These are phyloP conservation scores for Diaporthe velutina DNA, from an alignment of 2,329 filamentous ascomycete genomes.

Conservation along the genomic window DNA sequence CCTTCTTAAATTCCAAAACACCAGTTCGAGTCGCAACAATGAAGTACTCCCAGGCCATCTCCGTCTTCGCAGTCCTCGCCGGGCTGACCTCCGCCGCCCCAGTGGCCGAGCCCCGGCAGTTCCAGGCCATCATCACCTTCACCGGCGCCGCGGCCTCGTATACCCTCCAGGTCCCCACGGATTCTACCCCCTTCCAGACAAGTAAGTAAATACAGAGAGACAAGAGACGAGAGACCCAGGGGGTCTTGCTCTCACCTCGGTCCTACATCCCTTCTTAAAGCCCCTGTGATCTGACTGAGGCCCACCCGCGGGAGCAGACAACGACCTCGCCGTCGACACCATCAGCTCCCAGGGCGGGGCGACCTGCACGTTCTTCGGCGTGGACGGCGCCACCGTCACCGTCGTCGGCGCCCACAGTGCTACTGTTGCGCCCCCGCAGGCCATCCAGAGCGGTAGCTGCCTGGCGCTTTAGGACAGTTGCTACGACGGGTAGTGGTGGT, in stretches of 20 bases:
- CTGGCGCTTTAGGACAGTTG: slow-evolving; percentile 3
- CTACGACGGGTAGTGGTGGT: too few relatives aligned
- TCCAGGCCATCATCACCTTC: slow-evolving; percentile 32
- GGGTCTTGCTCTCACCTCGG: background rate
- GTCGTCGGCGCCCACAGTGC: slow-evolving; percentile 11
- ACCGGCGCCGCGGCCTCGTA: slow-evolving; percentile 27
- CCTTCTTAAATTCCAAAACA: too few relatives aligned
- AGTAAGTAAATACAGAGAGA: background rate
- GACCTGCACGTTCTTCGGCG: slow-evolving; percentile 1
- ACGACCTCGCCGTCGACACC: slow-evolving; percentile 21
- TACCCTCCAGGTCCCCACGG: slow-evolving; percentile 16
- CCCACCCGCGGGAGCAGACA: slow-evolving; percentile 2
- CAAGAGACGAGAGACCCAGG: too few relatives aligned
- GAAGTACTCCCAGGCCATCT: slow-evolving; percentile 24
- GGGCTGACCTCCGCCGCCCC: slow-evolving; percentile 24
- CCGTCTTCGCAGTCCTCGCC: slow-evolving; percentile 24
- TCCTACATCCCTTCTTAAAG: background rate
- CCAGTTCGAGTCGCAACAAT: background rate
- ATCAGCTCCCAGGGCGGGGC: slow-evolving; percentile 25
- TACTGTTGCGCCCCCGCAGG: slow-evolving; percentile 22
- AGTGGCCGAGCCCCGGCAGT: slow-evolving; percentile 26
- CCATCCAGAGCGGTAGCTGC: slow-evolving; percentile 27
- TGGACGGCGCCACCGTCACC: slow-evolving; percentile 4
- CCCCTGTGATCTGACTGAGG: background rate
- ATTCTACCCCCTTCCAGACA: slow-evolving; percentile 3